Evolutionary conservation across 257 asterid genomes (phyloP).

Genomic region (Fraxinus cuspidata): DNA sequence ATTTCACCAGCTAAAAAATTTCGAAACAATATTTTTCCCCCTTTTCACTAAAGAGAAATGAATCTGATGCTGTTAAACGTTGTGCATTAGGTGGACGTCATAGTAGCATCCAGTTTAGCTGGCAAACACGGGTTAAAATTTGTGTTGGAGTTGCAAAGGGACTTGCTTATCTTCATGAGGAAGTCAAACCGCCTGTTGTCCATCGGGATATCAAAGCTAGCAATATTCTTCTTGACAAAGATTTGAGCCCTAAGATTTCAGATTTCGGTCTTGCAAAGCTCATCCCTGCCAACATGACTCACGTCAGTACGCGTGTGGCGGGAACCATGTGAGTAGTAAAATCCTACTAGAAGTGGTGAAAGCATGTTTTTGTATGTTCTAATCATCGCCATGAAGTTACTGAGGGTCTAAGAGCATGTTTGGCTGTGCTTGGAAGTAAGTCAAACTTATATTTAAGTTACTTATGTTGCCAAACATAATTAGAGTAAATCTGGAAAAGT

Average conservation of each 20-base stretch:
- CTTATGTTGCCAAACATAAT: not conserved
- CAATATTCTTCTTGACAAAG: slow-evolving; percentile 86
- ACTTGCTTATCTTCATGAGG: slow-evolving; percentile 94
- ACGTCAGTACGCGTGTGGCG: slow-evolving; percentile 93
- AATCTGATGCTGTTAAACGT: slow-evolving; percentile 23
- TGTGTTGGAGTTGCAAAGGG: slow-evolving; percentile 83
- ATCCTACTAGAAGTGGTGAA: slow-evolving; percentile 7
- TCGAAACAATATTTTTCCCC: too few species aligned
- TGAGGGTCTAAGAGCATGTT: not conserved
- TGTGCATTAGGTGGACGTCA: slow-evolving; percentile 55
- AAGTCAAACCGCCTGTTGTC: slow-evolving; percentile 79
- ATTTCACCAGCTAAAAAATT: too few species aligned
- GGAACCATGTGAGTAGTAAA: slow-evolving; percentile 82
- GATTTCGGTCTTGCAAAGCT: slow-evolving; percentile 98
- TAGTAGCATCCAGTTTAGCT: slow-evolving; percentile 53
- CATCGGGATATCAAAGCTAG: slow-evolving; percentile 99
- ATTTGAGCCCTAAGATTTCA: slow-evolving; percentile 81
- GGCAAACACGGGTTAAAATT: slow-evolving; percentile 69
- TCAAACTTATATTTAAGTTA: not conserved
- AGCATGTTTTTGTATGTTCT: not conserved
- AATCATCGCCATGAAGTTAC: not conserved
- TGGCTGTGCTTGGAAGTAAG: not conserved
- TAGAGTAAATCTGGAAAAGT: not conserved
- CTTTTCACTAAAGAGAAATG: not conserved
- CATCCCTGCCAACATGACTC: slow-evolving; percentile 77